A percentile compares a stretch with the other conserved stretches of the same genome.
These are phyloP conservation scores for Dalechampia spathulata DNA, from an alignment of 441 rosid species.

Conservation along the genomic window DNA sequence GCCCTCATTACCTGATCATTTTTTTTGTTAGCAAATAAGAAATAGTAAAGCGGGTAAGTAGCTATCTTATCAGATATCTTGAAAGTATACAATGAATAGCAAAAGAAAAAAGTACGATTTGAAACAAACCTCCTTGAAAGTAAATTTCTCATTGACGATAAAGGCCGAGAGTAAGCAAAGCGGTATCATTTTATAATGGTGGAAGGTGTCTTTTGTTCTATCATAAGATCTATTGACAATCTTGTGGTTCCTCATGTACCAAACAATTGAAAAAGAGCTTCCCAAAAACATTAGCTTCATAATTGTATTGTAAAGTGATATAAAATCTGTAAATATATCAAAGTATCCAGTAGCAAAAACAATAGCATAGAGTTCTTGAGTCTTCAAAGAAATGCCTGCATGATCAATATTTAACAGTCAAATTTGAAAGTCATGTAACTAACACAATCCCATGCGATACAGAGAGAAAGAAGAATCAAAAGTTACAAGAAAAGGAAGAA, in stretches of 20 bases:
- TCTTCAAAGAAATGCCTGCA: constrained; percentile 81
- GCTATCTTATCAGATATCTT: not conserved
- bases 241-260: constrained; percentile 80
- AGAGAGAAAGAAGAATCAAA: too few species aligned
- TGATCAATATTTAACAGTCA: not conserved
- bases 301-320: constrained; percentile 67
- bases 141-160: constrained; percentile 58
- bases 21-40: constrained; percentile 1
- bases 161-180: constrained; percentile 61
- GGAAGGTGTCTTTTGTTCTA: constrained; percentile 86
- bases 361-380: constrained; percentile 83
- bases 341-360: constrained; percentile 81
- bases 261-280: constrained; percentile 80
- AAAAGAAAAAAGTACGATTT: not conserved
- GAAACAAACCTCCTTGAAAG: constrained; percentile 62
- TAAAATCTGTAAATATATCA: constrained; percentile 68
- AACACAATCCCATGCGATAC: too few species aligned
- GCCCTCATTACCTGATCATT: constrained; percentile 72
- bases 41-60: not conserved
- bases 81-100: not conserved
- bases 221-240: constrained; percentile 68
- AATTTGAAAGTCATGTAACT: not conserved
- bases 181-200: constrained; percentile 47
- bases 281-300: constrained; percentile 88
- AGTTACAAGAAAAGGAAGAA: too few species aligned